phyloP scores from a whole-genome alignment of 768 basidiomycete genomes.

The Gymnopilus junonius region DNA sequence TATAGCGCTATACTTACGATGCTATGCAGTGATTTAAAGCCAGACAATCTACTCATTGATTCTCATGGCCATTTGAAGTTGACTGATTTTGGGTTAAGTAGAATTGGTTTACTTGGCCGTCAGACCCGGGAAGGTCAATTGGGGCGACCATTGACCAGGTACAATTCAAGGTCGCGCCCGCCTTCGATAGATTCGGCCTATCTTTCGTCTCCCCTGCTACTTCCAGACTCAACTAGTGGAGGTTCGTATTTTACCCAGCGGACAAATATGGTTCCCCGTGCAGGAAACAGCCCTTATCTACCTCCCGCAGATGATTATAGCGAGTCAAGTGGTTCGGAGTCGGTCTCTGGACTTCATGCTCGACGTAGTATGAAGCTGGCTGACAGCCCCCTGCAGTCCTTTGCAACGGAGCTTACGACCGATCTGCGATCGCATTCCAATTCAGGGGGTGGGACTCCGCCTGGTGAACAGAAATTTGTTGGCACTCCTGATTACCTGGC shows the following conservation, averaged over 20 bases:
- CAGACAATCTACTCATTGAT: constrained; percentile 97
- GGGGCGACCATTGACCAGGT: constrained; percentile 51
- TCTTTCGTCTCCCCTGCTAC: constrained; percentile 75
- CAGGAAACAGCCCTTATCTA: constrained; percentile 69
- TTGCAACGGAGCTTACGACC: constrained; percentile 83
- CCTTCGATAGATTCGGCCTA: constrained; percentile 83
- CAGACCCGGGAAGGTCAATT: constrained; percentile 80
- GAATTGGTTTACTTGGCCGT: constrained; percentile 97
- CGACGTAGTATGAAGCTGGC: constrained; percentile 51
- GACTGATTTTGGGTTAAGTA: constrained; percentile 96
- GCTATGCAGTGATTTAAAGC: constrained; percentile 87
- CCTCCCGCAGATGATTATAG: constrained; percentile 78
- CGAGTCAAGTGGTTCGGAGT: constrained; percentile 89
- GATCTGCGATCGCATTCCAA: constrained; percentile 81
- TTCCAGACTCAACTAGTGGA: constrained; percentile 57
- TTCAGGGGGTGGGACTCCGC: constrained; percentile 67
- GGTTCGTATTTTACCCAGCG: constrained; percentile 85
- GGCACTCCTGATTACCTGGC: constrained; percentile 98
- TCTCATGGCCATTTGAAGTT: constrained; percentile 96
- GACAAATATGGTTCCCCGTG: constrained; percentile 59
- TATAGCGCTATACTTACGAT: constrained; percentile 4
- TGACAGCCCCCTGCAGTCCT: constrained; percentile 86
- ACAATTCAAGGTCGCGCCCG: constrained; percentile 76
- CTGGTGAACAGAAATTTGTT: constrained; percentile 91
- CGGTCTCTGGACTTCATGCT: constrained; percentile 57